phyloP scores from a whole-genome alignment of 495 filamentous ascomycete species.

The Parathielavia hyrcaniae region DNA sequence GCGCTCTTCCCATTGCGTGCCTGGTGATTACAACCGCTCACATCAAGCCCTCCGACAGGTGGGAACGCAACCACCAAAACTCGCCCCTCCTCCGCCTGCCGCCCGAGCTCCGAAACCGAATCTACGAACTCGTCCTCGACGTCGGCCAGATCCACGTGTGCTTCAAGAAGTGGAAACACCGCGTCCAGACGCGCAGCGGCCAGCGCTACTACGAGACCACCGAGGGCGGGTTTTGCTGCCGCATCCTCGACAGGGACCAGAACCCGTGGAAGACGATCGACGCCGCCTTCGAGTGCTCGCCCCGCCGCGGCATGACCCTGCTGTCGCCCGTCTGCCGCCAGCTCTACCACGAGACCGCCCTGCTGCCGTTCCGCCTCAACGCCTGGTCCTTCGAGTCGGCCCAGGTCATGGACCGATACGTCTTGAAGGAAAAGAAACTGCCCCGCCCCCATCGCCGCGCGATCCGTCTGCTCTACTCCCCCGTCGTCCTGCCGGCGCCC shows the following conservation, averaged over 20 bases:
- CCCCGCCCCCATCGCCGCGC: conserved; percentile 24
- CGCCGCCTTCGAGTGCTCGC: neutral
- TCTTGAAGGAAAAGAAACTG: conserved; percentile 29
- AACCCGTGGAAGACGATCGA: conserved; percentile 20
- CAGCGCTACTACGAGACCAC: conserved; percentile 12
- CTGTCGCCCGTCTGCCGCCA: conserved; percentile 30
- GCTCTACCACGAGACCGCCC: conserved; percentile 31
- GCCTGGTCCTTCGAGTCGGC: conserved; percentile 29
- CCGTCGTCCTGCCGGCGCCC: conserved; percentile 12
- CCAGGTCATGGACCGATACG: conserved; percentile 26
- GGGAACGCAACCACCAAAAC: conserved; percentile 19
- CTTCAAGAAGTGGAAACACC: conserved; percentile 23
- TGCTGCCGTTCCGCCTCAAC: conserved; percentile 30
- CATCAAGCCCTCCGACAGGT: conserved; percentile 10
- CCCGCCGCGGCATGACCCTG: conserved; percentile 24
- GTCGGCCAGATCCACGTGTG: conserved; percentile 33
- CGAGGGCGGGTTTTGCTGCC: conserved; percentile 26
- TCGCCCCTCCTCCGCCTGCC: conserved; percentile 38
- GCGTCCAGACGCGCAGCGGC: conserved; percentile 6
- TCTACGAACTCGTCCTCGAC: conserved; percentile 32
- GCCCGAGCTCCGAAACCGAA: conserved; percentile 37
- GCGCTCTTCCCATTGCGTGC: neutral
- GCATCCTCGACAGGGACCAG: conserved; percentile 15
- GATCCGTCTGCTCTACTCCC: conserved; percentile 25
- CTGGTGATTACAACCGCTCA: neutral